Evolutionary conservation across 257 asterid species (phyloP), one percentile per base, ranked within the genome.

Genomic region (Solanum tarapatanum): DNA sequence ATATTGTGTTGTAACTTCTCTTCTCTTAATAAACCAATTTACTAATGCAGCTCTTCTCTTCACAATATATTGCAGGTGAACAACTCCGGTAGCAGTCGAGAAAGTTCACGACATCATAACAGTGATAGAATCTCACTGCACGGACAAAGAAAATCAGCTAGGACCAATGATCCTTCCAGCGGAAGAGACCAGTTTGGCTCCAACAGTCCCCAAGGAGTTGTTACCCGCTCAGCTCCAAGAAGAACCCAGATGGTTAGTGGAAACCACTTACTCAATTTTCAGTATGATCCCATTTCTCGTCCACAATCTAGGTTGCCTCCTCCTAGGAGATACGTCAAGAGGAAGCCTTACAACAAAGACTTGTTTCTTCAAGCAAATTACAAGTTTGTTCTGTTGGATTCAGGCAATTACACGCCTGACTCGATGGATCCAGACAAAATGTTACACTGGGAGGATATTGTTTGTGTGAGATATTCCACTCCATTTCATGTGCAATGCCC

Each of bases 301-400:
- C 90, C 95, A 75, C 93, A 92, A 84, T 48, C 94, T 73, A 84
- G 94, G 89, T 89, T 90, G 35, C 98, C 96, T 89, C 94, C 94
- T 82, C 93, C 94, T 37, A 89, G 96, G 85, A 94, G 94, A 88
- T 93, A 92, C 82, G 90, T 85, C 30, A 94, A 89, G 93, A 92
- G 95, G 88, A 97, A 88, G 87, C 98, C 98, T 79, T 97, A 95
- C 88, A 95, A 97, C 91, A 97, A 94, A 92, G 99, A 97, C 89
- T 92, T 97, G 87, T 97, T 97, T 90, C 94, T 97, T 88, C 99
- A 97, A 91, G 99, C 98, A 83, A 97, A 95, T 88, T 97, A 94
- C 95, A 94, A 93, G 94, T 97, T 97, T 92, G 97, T 95, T 35
- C 87, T 97, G 84, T 92, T 97, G 76, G 98, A 95, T 90, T 91